Evolutionary conservation across 179 eudicot species (phyloP).

Genomic region (Nepenthes alata): DNA sequence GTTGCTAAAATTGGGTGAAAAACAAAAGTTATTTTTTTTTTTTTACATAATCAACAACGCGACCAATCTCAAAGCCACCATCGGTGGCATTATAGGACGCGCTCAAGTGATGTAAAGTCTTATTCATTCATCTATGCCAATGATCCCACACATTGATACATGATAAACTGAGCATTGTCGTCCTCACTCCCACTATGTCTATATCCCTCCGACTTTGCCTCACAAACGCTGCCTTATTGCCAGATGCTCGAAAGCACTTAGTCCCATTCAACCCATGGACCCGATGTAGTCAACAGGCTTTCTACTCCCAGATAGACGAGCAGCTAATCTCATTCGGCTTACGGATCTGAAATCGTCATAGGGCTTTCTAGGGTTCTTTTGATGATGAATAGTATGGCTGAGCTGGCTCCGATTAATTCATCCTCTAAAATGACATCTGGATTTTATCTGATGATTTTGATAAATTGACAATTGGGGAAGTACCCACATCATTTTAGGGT

Average conservation of each 20-base stretch:
- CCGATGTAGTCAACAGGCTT: background rate
- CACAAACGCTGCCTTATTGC: too few relatives aligned
- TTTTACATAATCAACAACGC: conserved; percentile 51
- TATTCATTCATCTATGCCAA: too few relatives aligned
- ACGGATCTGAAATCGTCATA: conserved; percentile 19
- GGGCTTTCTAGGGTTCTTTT: conserved; percentile 21
- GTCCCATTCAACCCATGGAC: too few relatives aligned
- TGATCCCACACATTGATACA: too few relatives aligned
- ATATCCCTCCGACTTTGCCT: too few relatives aligned
- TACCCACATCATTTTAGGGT: conserved; percentile 48
- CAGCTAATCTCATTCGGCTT: conserved; percentile 14
- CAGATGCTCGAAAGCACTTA: too few relatives aligned
- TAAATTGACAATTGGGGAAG: conserved; percentile 24
- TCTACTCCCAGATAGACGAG: conserved; percentile 32
- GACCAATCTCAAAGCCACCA: conserved; percentile 60
- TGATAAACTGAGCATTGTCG: too few relatives aligned
- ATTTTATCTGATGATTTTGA: conserved; percentile 72
- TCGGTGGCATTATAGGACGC: conserved; percentile 29
- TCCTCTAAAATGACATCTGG: conserved; percentile 73
- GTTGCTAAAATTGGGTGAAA: conserved; percentile 64
- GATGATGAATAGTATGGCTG: conserved; percentile 23
- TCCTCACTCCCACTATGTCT: too few relatives aligned
- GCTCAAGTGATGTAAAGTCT: conserved; percentile 22
- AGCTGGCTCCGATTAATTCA: conserved; percentile 13
- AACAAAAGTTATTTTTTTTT: conserved; percentile 21